Evolutionary conservation across 331 rosid genomes (phyloP).

Genomic region (Saraca asoca): DNA sequence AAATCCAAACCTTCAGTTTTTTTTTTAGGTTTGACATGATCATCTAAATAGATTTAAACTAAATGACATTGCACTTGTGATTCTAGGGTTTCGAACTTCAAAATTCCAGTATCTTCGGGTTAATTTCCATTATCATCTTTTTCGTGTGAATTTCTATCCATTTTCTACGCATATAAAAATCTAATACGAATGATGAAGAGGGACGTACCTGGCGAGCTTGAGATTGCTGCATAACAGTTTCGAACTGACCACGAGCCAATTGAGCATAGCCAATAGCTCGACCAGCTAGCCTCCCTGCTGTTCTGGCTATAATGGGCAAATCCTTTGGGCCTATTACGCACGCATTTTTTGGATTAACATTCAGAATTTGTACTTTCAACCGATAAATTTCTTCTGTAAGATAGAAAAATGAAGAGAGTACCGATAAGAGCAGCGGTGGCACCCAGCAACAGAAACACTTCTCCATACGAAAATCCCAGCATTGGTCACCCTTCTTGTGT

Average conservation of each 20-base stretch:
- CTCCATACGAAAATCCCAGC: constrained; percentile 50
- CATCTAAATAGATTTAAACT: constrained; percentile 25
- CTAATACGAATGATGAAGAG: neutral
- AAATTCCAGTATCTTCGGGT: neutral
- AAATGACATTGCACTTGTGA: neutral
- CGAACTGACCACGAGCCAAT: constrained; percentile 91
- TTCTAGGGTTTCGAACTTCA: constrained; percentile 7
- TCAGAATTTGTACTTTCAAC: neutral
- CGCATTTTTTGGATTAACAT: constrained; percentile 17
- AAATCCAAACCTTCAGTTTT: neutral
- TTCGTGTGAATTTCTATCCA: neutral
- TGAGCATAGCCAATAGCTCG: constrained; percentile 80
- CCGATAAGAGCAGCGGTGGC: constrained; percentile 42
- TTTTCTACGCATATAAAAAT: constrained; percentile 6
- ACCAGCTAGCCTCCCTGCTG: constrained; percentile 50
- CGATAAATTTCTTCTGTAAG: neutral
- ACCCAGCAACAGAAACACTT: constrained; percentile 47
- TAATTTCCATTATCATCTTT: neutral
- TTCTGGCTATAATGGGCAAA: constrained; percentile 52
- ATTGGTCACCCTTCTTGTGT: constrained; percentile 24
- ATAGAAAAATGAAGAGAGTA: neutral
- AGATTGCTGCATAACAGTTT: constrained; percentile 74
- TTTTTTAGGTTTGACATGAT: constrained; percentile 3
- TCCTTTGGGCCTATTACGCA: constrained; percentile 46
- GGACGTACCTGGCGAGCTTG: constrained; percentile 76